Base-by-base conservation (phyloP, 352 stramenopile species). In the Phytophthora syringae region DNA sequence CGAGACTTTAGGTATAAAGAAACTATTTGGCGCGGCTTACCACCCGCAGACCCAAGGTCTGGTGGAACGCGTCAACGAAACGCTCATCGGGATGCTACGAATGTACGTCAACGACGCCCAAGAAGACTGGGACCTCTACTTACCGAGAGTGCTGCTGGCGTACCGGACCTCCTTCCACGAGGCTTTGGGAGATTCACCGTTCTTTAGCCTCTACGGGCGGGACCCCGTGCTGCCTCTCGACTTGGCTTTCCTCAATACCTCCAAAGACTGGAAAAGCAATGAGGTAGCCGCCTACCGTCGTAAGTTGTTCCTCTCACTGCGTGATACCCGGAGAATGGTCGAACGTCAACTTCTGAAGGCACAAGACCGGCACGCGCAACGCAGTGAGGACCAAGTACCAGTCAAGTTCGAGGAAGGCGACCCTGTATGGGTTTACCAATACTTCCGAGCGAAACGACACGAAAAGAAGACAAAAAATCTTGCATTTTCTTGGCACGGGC, bases 121-220 rank as follows among this genome's bases (percentile, higher is more conserved):
- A 13, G 37, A 12, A 10, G 52, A 51, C 10, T 59, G 52, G 52
- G 52, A 59, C 16, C 11, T 59, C 16, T 59, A n/a, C n/a, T n/a
- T n/a, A n/a, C n/a, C n/a, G n/a, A n/a, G n/a, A n/a, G n/a, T n/a
- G n/a, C n/a, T 64, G 20, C 52, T 66, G 13, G 58, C 39, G 13
- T 66, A 66, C 24, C 10, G 40, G 7, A 66, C 59, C 2, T 5
- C 57, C 4, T 59, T 52, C 6, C 48, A 65, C 7, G 57, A 65
- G 6, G 25, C 39, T 0, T 20, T 65, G 1, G 39, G 37, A 7
- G 57, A 65, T 16, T 53, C 48, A 1, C 49, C 48, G 5, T 58
- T 65, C 24, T 65, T 64, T 18, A 43, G 32, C 13, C 39, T 59
- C 10, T 59, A 51, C n/a, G 39, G 52, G 13, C 20, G 52, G 9